These are phyloP conservation scores for Dicorynia guianensis DNA, from an alignment of 306 rosid genomes.

Conservation along the genomic window DNA sequence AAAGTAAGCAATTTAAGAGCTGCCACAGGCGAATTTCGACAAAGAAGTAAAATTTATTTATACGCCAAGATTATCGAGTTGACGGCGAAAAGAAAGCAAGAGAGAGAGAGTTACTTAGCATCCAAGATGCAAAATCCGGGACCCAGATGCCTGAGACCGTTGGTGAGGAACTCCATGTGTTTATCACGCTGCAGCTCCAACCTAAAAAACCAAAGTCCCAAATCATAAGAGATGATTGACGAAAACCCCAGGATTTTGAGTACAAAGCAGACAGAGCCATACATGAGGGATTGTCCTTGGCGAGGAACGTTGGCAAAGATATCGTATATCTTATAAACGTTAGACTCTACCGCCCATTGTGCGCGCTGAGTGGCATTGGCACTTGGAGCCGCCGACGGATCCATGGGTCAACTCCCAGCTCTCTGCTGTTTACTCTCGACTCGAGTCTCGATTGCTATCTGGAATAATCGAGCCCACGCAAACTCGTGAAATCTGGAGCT, in stretches of 20 bases:
- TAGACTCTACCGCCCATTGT: constrained; percentile 66
- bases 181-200: constrained; percentile 76
- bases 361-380: constrained; percentile 68
- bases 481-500: too few relatives aligned
- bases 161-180: constrained; percentile 66
- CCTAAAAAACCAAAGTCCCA: too few relatives aligned
- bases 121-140: constrained; percentile 73
- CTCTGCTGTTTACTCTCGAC: too few relatives aligned
- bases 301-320: constrained; percentile 56
- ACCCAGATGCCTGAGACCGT: constrained; percentile 67
- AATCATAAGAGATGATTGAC: too few relatives aligned
- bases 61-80: too few relatives aligned
- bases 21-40: too few relatives aligned
- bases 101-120: constrained; percentile 67
- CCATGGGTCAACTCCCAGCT: constrained; percentile 31
- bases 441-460: too few relatives aligned
- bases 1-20: too few relatives aligned
- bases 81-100: neutral
- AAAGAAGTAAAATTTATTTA: too few relatives aligned
- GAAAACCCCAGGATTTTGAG: too few relatives aligned
- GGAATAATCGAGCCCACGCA: too few relatives aligned
- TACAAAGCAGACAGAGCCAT: neutral
- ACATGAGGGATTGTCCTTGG: constrained; percentile 67
- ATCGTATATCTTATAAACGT: constrained; percentile 61
- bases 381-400: constrained; percentile 29